phyloP scores from a whole-genome alignment of 306 rosid genomes.

The Malus orientalis region DNA sequence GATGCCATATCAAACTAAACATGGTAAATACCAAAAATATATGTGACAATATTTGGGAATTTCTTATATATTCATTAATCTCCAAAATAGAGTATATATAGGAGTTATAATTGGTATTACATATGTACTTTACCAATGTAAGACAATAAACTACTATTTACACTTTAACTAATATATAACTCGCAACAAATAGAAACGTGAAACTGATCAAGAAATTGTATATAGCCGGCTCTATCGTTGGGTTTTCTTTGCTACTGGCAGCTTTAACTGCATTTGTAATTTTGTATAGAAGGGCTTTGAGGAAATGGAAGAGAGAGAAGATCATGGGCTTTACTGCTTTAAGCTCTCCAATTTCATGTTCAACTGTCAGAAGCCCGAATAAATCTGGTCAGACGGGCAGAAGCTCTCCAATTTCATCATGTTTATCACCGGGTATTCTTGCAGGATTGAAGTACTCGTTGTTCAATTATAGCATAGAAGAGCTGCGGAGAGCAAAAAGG shows the following conservation, averaged over 20 bases:
- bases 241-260: slow-evolving; percentile 24
- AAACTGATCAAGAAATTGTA: slow-evolving; percentile 19
- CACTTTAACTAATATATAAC: no score
- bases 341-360: slow-evolving; percentile 24
- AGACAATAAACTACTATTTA: no score
- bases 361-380: slow-evolving; percentile 27
- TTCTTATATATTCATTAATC: no score
- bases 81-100: no score
- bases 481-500: slow-evolving; percentile 36
- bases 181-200: neutral
- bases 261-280: slow-evolving; percentile 32
- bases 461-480: slow-evolving; percentile 44
- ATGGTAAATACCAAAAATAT: no score
- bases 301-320: slow-evolving; percentile 26
- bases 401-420: slow-evolving; percentile 25
- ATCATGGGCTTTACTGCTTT: slow-evolving; percentile 22
- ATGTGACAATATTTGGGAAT: no score
- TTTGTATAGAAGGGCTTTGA: slow-evolving; percentile 30
- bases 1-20: no score
- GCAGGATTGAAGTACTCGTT: slow-evolving; percentile 49
- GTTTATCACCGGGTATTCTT: slow-evolving; percentile 62
- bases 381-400: slow-evolving; percentile 11
- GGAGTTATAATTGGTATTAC: no score
- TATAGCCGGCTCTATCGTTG: slow-evolving; percentile 38
- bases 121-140: no score